phyloP scores from a whole-genome alignment of 1,139 yeast genomes.

The Magnusiomyces paraingens region DNA sequence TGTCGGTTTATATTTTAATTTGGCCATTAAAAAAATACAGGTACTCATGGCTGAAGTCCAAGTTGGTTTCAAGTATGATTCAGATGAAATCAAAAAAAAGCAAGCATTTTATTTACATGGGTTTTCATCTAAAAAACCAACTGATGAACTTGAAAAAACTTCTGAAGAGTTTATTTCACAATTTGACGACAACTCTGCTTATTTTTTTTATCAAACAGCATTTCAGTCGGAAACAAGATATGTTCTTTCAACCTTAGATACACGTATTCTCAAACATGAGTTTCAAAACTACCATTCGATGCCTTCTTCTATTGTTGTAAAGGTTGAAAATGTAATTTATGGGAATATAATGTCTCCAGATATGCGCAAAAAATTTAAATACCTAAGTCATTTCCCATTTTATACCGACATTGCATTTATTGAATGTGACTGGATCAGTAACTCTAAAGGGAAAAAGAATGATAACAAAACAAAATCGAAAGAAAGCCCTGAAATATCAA shows the following conservation, averaged over 20 bases:
- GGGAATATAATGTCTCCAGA: conserved; percentile 52
- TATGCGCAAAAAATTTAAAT: conserved; percentile 59
- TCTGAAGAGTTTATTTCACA: too few relatives aligned
- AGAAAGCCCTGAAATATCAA: neutral
- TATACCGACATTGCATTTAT: conserved; percentile 81
- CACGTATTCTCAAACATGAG: conserved; percentile 58
- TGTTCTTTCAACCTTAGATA: conserved; percentile 72
- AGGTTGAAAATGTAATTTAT: conserved; percentile 63
- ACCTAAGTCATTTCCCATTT: conserved; percentile 71
- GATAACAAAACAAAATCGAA: neutral
- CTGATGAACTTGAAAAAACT: too few relatives aligned
- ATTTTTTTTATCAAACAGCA: conserved; percentile 65
- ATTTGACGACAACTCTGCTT: conserved; percentile 38
- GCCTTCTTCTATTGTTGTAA: conserved; percentile 57
- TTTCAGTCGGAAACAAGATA: conserved; percentile 59
- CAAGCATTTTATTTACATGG: neutral
- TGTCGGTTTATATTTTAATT: conserved; percentile 44
- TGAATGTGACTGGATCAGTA: conserved; percentile 69
- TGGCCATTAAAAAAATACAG: conserved; percentile 54
- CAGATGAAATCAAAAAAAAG: conserved; percentile 12
- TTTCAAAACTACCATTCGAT: conserved; percentile 58
- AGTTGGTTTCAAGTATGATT: conserved; percentile 12
- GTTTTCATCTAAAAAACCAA: too few relatives aligned
- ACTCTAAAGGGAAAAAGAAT: neutral
- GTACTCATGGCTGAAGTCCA: conserved; percentile 16